These are phyloP conservation scores for Stylosanthes scabra DNA, from an alignment of 331 rosid genomes.

Conservation along the genomic window DNA sequence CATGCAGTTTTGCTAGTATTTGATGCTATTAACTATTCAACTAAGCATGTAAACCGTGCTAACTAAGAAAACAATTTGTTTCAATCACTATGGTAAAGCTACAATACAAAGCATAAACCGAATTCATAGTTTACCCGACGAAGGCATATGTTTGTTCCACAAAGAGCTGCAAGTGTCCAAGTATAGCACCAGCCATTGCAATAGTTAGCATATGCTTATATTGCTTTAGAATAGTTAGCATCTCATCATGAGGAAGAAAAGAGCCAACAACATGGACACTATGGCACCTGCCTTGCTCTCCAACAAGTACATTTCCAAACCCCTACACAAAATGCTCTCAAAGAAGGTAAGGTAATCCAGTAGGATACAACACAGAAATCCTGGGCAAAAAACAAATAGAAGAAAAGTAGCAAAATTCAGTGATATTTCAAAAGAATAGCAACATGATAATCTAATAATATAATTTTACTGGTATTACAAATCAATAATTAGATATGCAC, in stretches of 20 bases:
- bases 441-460: conserved; percentile 6
- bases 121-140: conserved; percentile 70
- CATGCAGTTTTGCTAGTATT: background rate
- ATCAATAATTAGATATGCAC: too few species aligned
- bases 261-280: conserved; percentile 78
- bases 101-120: background rate
- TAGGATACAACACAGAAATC: conserved; percentile 38
- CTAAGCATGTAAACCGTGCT: background rate
- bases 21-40: background rate
- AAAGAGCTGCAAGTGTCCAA: conserved; percentile 89
- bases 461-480: background rate
- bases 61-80: background rate
- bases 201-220: too few species aligned
- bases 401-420: conserved; percentile 38
- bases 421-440: background rate
- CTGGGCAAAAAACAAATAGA: conserved; percentile 40
- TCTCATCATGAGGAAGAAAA: too few species aligned
- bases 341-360: conserved; percentile 36
- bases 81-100: background rate
- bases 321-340: conserved; percentile 42
- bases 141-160: conserved; percentile 88
- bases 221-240: too few species aligned
- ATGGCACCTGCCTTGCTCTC: conserved; percentile 94
- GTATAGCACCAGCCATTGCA: conserved; percentile 98
- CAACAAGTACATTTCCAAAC: conserved; percentile 71